Evolutionary conservation across 768 basidiomycete genomes (phyloP).

Genomic region (Leccinellum albellum): DNA sequence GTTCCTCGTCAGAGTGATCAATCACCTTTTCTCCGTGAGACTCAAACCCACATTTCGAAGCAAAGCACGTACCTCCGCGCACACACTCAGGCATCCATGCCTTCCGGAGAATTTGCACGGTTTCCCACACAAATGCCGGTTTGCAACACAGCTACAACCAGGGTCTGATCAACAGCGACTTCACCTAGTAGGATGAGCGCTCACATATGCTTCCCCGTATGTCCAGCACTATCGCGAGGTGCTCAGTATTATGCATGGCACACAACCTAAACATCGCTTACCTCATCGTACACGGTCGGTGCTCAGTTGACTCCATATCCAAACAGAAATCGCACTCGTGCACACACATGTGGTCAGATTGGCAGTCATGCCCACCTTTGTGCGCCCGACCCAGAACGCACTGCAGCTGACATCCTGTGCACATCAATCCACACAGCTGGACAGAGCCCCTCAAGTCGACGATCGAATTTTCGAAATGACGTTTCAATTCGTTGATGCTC

Average conservation of each 20-base stretch:
- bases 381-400: conserved; percentile 49
- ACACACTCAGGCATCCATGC: conserved; percentile 49
- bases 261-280: conserved; percentile 26
- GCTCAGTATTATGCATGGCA: neutral
- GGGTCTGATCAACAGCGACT: neutral
- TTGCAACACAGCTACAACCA: conserved; percentile 47
- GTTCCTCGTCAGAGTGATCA: conserved; percentile 46
- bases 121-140: conserved; percentile 53
- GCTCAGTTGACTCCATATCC: conserved; percentile 27
- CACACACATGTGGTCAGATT: conserved; percentile 45
- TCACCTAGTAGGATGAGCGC: conserved; percentile 2
- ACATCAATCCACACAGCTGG: conserved; percentile 48
- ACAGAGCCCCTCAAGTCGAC: conserved; percentile 45
- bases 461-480: conserved; percentile 39
- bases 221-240: conserved; percentile 45
- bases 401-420: conserved; percentile 43
- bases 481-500: conserved; percentile 41
- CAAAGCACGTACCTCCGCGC: conserved; percentile 42
- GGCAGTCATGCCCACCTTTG: conserved; percentile 45
- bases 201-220: conserved; percentile 53
- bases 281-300: conserved; percentile 44
- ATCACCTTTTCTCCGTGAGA: conserved; percentile 34
- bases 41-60: neutral
- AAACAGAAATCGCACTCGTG: conserved; percentile 41
- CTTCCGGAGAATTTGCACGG: conserved; percentile 43